Base-by-base conservation (phyloP, 1,139 yeast species). In the Yamadazyma blattariae region DNA sequence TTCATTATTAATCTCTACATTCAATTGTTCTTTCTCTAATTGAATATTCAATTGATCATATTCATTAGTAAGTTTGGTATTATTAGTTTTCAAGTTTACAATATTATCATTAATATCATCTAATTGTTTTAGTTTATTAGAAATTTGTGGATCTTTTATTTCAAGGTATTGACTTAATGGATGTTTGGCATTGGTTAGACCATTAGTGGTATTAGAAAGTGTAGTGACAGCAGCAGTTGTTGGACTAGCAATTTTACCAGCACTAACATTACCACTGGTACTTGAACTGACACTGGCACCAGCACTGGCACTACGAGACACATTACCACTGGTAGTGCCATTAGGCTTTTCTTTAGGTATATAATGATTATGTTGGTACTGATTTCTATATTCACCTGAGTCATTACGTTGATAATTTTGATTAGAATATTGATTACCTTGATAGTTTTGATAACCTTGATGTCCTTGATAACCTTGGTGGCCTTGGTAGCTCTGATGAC, bases 1-100 rank as follows among this genome's bases (percentile, higher is more conserved):
- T 40, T 69, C 74, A 22, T 46, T 54, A 25, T 71, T 59, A 17
- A 67, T 40, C 37, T 62, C 63, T 7, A 62, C 70, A 41, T 66
- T 61, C 27, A 66, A 43, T 21, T 51, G 64, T 39, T 69, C 74
- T 33, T 65, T 50, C 17, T 38, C 46, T 1, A 60, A 55, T 33
- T 58, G 66, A 9, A 53, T 48, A 25, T 63, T 64, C 27, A 68
- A 11, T 7, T 27, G 18, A 6, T 32, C 26, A 25, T 34, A 32
- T 5, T 34, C 32, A 10, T 23, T 20, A 5, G 12, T 12, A 3
- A 32, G 15, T 17, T 34, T 34, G 3, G 20, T 16, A 3, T 27
- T 13, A 4, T 27, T 26, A 4, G 24, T 11, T 8, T 29, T 18
- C 10, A 26, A 15, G 6, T 19, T 20, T 5, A 34, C 8, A 7